phyloP scores from a whole-genome alignment of 805 yeast genomes.

The Monosporozyma servazzii region DNA sequence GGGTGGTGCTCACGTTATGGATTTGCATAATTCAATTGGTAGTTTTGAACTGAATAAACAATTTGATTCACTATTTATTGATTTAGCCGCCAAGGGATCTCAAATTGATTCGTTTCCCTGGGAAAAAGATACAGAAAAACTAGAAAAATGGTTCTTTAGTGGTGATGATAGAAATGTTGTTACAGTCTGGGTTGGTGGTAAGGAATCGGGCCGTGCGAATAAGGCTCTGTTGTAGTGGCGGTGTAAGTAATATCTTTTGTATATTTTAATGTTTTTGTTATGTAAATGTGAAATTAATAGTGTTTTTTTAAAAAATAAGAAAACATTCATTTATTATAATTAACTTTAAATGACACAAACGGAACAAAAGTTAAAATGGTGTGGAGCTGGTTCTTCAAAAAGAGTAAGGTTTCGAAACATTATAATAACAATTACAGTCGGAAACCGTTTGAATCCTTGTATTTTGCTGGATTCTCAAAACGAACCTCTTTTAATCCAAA shows the following conservation, averaged over 20 bases:
- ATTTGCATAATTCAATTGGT: constrained; percentile 51
- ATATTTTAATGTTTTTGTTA: neutral
- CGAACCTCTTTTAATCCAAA: too few species aligned
- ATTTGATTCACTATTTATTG: constrained; percentile 78
- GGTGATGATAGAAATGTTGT: constrained; percentile 89
- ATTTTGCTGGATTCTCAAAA: too few species aligned
- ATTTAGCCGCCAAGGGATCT: constrained; percentile 44
- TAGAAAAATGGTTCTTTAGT: constrained; percentile 84
- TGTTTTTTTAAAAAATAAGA: neutral
- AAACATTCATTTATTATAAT: neutral
- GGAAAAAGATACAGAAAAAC: constrained; percentile 40
- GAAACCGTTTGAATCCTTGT: neutral
- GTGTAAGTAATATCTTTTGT: neutral
- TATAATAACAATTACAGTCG: too few species aligned
- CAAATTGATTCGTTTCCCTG: constrained; percentile 69
- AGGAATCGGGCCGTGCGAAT: constrained; percentile 14
- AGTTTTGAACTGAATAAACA: constrained; percentile 66
- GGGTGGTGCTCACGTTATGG: constrained; percentile 81
- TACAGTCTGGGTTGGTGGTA: constrained; percentile 77
- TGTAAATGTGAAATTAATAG: neutral
- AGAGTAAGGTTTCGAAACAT: neutral
- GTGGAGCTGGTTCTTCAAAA: neutral
- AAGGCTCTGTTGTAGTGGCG: neutral
- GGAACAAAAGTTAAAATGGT: neutral
- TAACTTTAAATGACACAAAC: neutral